Conservation (phyloP, 148 eudicot genomes). For the Rhododendron kiyosumense region DNA sequence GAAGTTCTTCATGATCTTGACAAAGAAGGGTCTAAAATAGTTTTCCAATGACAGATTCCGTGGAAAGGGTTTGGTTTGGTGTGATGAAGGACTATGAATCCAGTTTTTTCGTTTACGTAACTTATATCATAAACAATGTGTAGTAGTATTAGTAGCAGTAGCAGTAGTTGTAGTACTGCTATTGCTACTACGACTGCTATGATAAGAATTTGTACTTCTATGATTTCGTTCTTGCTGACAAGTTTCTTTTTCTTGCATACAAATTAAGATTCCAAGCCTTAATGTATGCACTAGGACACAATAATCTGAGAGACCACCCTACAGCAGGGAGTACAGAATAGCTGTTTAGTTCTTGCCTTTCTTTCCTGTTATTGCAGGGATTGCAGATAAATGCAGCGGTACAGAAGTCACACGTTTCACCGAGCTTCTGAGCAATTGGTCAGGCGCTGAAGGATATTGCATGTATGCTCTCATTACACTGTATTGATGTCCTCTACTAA, state of each 20-base stretch:
- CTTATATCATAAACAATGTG: not conserved
- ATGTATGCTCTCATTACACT: slow-evolving; percentile 29
- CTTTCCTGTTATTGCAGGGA: slow-evolving; percentile 29
- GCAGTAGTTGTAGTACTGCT: too few species aligned
- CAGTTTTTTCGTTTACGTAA: not conserved
- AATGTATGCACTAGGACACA: not conserved
- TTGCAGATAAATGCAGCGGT: slow-evolving; percentile 38
- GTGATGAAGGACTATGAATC: not conserved
- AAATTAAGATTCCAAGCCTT: not conserved
- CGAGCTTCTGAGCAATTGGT: slow-evolving; percentile 35
- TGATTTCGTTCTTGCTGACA: not conserved
- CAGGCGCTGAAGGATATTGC: slow-evolving; percentile 53
- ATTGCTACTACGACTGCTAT: too few species aligned
- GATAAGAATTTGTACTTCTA: not conserved
- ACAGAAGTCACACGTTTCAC: slow-evolving; percentile 32
- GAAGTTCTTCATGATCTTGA: not conserved
- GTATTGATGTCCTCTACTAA: not conserved
- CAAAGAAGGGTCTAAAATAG: not conserved
- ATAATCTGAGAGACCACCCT: not conserved
- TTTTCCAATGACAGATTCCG: not conserved
- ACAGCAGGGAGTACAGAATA: not conserved
- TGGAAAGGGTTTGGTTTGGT: not conserved
- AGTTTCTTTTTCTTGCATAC: not conserved
- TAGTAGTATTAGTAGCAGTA: not conserved
- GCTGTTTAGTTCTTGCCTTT: not conserved